These are phyloP conservation scores for Candida chilensis DNA, from an alignment of 805 yeast genomes.

Conservation along the genomic window DNA sequence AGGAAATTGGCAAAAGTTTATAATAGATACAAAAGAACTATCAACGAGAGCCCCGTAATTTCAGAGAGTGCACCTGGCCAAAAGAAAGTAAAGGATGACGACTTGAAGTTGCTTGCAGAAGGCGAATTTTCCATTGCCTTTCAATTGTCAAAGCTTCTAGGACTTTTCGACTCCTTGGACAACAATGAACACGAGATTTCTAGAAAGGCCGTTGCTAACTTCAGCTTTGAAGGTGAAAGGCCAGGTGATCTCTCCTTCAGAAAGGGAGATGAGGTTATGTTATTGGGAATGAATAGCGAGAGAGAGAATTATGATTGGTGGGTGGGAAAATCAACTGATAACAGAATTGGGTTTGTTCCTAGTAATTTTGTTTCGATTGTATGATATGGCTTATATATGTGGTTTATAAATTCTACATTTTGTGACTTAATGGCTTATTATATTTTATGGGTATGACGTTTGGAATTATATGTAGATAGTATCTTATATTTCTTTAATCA, in stretches of 20 bases:
- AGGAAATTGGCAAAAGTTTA: neutral
- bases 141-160: neutral
- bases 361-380: slow-evolving; percentile 1
- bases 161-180: neutral
- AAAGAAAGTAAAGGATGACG: too few relatives aligned
- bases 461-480: too few relatives aligned
- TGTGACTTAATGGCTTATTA: too few relatives aligned
- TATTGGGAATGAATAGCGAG: neutral
- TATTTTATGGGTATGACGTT: too few relatives aligned
- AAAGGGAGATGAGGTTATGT: neutral
- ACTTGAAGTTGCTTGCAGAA: neutral
- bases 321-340: slow-evolving; percentile 1
- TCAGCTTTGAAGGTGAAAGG: neutral
- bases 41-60: neutral
- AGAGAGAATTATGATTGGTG: slow-evolving; percentile 1
- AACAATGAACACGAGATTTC: neutral
- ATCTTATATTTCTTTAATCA: slow-evolving; percentile 19
- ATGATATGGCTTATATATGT: too few relatives aligned
- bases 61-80: neutral
- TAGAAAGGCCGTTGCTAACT: neutral
- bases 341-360: neutral
- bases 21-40: slow-evolving; percentile 1
- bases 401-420: too few relatives aligned
- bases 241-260: neutral
- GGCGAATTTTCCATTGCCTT: neutral